phyloP scores from a whole-genome alignment of 2,329 filamentous ascomycete species.

The Blumeriella jaapii region DNA sequence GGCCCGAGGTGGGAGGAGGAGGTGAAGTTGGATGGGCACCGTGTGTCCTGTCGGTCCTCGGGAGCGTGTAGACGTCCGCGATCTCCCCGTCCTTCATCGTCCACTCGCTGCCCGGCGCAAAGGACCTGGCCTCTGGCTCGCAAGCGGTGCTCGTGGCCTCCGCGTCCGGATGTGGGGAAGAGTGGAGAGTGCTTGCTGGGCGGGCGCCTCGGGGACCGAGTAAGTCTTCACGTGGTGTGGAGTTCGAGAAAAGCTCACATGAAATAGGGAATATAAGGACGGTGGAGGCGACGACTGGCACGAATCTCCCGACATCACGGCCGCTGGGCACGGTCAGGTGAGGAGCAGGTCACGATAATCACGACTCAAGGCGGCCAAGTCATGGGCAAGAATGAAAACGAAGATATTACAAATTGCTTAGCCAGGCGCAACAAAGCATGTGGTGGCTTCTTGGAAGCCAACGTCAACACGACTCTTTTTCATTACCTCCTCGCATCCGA shows the following conservation, averaged over 20 bases:
- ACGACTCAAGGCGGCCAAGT: too few relatives aligned
- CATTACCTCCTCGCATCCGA: too few relatives aligned
- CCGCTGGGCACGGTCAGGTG: constrained; percentile 31
- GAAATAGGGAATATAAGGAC: constrained; percentile 53
- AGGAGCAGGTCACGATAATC: neutral
- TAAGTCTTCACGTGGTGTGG: constrained; percentile 30
- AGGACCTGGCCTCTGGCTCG: constrained; percentile 37
- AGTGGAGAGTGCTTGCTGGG: constrained; percentile 62
- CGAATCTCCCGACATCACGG: constrained; percentile 49
- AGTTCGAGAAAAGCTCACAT: constrained; percentile 3
- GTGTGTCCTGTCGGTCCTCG: constrained; percentile 34
- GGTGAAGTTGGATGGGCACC: constrained; percentile 61
- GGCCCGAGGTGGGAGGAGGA: constrained; percentile 55
- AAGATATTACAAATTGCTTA: too few relatives aligned
- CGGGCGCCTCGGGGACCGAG: constrained; percentile 60
- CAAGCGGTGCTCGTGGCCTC: constrained; percentile 63
- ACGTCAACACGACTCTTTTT: too few relatives aligned
- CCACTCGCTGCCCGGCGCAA: constrained; percentile 46
- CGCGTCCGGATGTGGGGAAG: constrained; percentile 54
- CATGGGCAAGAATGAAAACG: too few relatives aligned
- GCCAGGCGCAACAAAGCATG: too few relatives aligned
- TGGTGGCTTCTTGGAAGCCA: too few relatives aligned
- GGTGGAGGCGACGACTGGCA: constrained; percentile 50
- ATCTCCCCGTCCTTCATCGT: constrained; percentile 42
- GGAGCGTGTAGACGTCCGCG: constrained; percentile 26